These are phyloP conservation scores for Syzygium malaccense DNA, from an alignment of 441 rosid species.

Conservation along the genomic window DNA sequence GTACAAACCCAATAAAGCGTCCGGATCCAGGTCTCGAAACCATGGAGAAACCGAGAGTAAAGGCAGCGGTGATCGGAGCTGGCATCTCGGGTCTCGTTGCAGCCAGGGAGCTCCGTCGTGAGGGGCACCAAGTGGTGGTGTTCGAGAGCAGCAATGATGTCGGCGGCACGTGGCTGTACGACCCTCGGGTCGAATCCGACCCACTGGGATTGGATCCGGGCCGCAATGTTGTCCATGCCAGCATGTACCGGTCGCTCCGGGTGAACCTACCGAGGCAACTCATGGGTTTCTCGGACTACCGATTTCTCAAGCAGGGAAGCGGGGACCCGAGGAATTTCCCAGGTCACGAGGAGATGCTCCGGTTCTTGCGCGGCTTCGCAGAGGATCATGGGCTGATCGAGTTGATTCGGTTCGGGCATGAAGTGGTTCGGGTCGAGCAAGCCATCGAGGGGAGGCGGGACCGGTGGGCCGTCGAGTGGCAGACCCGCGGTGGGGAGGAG, in stretches of 20 bases:
- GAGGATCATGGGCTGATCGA: background rate
- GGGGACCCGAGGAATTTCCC: background rate
- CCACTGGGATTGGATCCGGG: background rate
- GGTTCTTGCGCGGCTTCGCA: background rate
- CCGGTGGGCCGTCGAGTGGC: slow-evolving; percentile 3
- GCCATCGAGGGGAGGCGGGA: background rate
- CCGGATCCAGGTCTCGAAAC: background rate
- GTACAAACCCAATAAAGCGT: background rate
- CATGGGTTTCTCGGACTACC: slow-evolving; percentile 1
- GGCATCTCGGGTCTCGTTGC: background rate
- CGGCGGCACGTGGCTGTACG: background rate
- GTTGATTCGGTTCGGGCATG: background rate
- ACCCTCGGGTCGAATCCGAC: background rate
- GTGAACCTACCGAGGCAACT: background rate
- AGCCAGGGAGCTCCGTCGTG: background rate
- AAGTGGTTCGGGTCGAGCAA: background rate
- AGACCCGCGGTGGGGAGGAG: background rate
- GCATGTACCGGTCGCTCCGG: slow-evolving; percentile 1
- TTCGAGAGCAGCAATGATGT: background rate
- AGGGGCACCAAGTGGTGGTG: background rate
- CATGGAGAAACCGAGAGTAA: background rate
- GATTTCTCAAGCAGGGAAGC: background rate
- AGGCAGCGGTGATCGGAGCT: slow-evolving; percentile 8
- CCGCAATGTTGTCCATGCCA: background rate
- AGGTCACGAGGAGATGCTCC: slow-evolving; percentile 6